These are phyloP conservation scores for Solanum okadae DNA, from an alignment of 257 asterid species.

Conservation along the genomic window DNA sequence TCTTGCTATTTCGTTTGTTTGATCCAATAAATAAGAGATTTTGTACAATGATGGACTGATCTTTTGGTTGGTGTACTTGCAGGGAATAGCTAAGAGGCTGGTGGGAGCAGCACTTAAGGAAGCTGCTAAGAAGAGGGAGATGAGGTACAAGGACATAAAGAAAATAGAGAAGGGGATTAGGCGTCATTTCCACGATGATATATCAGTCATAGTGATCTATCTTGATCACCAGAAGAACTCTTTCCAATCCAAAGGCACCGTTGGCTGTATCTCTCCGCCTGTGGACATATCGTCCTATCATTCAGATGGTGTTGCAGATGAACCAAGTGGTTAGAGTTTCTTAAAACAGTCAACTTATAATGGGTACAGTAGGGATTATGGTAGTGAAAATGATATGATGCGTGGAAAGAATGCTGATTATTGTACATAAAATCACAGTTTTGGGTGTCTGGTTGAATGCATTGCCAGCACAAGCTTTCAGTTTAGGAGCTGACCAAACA, in stretches of 20 bases:
- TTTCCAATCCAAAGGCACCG: not conserved
- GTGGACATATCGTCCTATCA: not conserved
- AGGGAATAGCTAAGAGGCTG: not conserved
- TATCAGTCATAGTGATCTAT: not conserved
- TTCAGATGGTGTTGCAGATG: conserved; percentile 1
- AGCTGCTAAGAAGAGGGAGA: not conserved
- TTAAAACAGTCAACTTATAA: not conserved
- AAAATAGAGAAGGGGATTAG: conserved; percentile 1
- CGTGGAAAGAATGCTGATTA: not conserved
- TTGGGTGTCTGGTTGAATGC: not conserved
- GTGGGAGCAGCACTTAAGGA: not conserved
- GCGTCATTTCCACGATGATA: conserved; percentile 1
- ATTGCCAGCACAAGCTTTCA: not conserved
- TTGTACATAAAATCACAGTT: not conserved
- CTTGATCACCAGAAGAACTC: not conserved
- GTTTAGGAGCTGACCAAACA: conserved; percentile 1
- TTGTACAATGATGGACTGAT: not conserved
- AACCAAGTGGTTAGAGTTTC: not conserved
- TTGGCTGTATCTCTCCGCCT: not conserved
- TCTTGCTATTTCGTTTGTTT: not conserved
- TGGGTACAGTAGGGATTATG: not conserved
- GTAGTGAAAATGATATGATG: not conserved
- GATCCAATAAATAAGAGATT: not conserved
- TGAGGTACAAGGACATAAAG: not conserved
- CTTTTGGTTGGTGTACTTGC: not conserved